Percentiles rank a stretch among this genome's conserved stretches.
These are phyloP conservation scores for Diplodia sapinea DNA, from an alignment of 2,329 filamentous ascomycete genomes.

Conservation along the genomic window DNA sequence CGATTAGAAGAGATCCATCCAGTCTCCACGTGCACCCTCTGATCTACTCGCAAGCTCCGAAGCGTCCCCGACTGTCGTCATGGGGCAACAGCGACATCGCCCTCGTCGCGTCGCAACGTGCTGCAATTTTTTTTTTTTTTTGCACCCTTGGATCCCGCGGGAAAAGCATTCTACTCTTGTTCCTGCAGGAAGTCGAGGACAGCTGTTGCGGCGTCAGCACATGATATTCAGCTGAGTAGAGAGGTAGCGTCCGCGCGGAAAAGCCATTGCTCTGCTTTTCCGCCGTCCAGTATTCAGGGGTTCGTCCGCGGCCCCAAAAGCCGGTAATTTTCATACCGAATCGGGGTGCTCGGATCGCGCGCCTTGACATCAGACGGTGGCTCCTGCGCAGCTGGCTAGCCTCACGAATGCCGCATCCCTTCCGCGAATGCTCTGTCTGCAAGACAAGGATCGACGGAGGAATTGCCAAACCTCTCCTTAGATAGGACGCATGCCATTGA, in stretches of 20 bases:
- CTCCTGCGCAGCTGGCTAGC: conserved; percentile 8
- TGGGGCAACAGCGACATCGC: conserved; percentile 15
- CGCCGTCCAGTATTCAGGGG: not conserved
- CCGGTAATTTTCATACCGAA: conserved; percentile 2
- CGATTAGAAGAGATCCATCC: conserved; percentile 21
- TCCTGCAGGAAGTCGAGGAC: conserved; percentile 69
- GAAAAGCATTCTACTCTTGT: conserved; percentile 43
- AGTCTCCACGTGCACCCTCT: conserved; percentile 22
- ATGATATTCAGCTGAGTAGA: not conserved
- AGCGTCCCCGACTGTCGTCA: conserved; percentile 22
- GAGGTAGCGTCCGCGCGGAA: not conserved
- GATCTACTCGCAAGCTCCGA: conserved; percentile 28
- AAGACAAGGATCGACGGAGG: not conserved
- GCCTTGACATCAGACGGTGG: not conserved
- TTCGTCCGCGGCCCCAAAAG: not conserved
- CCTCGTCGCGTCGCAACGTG: not conserved
- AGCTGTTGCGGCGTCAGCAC: conserved; percentile 49
- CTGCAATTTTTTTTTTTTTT: not conserved
- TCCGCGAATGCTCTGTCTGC: not conserved
- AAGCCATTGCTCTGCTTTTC: conserved; percentile 12
- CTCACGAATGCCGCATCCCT: not conserved
- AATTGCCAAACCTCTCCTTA: not conserved
- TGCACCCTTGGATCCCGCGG: not conserved
- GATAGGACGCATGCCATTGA: not conserved
- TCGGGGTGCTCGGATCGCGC: not conserved